Base-by-base conservation (phyloP, 2,329 filamentous ascomycete species). In the Fusarium nematophilum region DNA sequence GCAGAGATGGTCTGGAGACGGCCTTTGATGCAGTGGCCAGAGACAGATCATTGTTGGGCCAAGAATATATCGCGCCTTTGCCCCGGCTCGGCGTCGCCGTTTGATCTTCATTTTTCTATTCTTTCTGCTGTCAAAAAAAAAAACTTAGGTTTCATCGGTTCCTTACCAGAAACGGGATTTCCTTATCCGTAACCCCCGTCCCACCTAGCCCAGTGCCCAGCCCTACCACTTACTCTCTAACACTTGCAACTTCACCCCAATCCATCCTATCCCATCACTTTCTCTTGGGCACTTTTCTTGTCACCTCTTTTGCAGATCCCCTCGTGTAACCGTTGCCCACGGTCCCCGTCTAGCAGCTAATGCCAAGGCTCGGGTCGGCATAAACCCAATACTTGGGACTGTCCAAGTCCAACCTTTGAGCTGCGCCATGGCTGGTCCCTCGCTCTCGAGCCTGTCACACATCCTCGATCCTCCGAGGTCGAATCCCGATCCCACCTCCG, bases 401-500 rank as follows among this genome's bases (percentile, higher is more conserved):
- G 21, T 23, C 4, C 21, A 48, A 36, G 37, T 55, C 42, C 18
- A 27, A 39, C 21, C 51, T 29, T 42, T 23, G 48, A 65, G 48
- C 43, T 56, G 53, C 52, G 52, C 57, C 52, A 75, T 75, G 73
- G 65, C 70, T 25, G 69, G 69, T 27, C 70, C 70, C 36, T 71
- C 68, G 29, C 66, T 73, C 42, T 72, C 72, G 15, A 60, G 44
- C 48, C 48, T 58, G 11, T 62, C 66, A 27, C 71, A 72, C 33
- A 70, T 73, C 43, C 68, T 74, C 48, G 66, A 72, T 42, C 62
- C 67, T 72, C 61, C 70, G 44, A 64, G 59, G 38, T 69, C 70
- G 34, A 45, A 49, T 9, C 45, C 66, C 17, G 52, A 44, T 26
- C 44, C 44, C 33, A 17, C 53, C 25, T 44, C 39, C 26, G 27